phyloP scores from a whole-genome alignment of 345 rosid genomes.

The Aethionema arabicum region DNA sequence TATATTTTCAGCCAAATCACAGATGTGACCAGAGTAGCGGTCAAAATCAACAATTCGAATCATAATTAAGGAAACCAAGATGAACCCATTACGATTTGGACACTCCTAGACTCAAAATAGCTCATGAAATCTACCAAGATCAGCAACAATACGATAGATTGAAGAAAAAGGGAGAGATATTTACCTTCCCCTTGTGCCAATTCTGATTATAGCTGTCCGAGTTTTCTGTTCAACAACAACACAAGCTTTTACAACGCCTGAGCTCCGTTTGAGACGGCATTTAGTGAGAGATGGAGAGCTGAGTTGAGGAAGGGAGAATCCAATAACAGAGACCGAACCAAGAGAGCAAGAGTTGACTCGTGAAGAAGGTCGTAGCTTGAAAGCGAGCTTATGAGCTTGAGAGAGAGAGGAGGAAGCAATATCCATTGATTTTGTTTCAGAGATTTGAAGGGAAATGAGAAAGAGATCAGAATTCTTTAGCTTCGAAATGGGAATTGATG shows the following conservation, averaged over 20 bases:
- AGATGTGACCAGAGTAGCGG: slow-evolving; percentile 15
- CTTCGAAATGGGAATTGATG: slow-evolving; percentile 34
- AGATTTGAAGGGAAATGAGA: slow-evolving; percentile 17
- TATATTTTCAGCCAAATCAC: not conserved
- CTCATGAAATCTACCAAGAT: not conserved
- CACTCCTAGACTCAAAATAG: not conserved
- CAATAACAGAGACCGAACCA: slow-evolving; percentile 56
- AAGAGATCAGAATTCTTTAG: slow-evolving; percentile 21
- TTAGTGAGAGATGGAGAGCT: slow-evolving; percentile 40
- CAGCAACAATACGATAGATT: not conserved
- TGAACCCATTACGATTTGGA: not conserved
- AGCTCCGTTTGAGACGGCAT: slow-evolving; percentile 33
- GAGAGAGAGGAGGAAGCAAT: slow-evolving; percentile 24
- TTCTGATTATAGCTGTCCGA: slow-evolving; percentile 66
- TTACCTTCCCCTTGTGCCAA: slow-evolving; percentile 97
- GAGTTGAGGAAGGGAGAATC: slow-evolving; percentile 45
- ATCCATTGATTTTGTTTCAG: slow-evolving; percentile 26
- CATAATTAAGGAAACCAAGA: not conserved
- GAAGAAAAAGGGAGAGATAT: slow-evolving; percentile 18
- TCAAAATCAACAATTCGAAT: slow-evolving; percentile 6
- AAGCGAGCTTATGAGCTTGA: slow-evolving; percentile 27
- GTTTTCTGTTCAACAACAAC: slow-evolving; percentile 69
- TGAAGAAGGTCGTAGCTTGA: slow-evolving; percentile 31
- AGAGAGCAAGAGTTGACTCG: slow-evolving; percentile 39
- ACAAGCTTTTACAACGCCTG: slow-evolving; percentile 53